These are phyloP conservation scores for Dittrichia graveolens DNA, from an alignment of 129 eudicot genomes.

Conservation along the genomic window DNA sequence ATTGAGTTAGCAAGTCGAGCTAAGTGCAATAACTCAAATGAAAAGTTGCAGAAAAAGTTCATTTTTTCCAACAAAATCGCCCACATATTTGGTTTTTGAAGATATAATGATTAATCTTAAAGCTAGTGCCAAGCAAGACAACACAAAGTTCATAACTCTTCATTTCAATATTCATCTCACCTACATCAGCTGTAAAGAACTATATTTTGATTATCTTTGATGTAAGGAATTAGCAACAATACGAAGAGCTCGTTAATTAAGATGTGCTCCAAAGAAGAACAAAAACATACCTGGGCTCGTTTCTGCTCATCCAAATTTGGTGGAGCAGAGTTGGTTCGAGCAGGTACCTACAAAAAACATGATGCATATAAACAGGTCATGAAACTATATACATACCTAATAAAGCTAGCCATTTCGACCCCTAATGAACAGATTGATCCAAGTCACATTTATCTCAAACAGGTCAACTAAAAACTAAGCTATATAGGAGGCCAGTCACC, in stretches of 20 bases:
- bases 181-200: constrained; percentile 5
- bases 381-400: neutral
- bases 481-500: neutral
- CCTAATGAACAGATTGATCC: neutral
- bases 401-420: neutral
- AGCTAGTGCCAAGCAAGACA: neutral
- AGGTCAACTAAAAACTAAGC: neutral
- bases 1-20: neutral
- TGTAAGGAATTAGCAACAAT: constrained; percentile 5
- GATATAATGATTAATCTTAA: neutral
- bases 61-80: neutral
- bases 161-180: neutral
- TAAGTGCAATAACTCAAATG: neutral
- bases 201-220: neutral
- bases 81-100: neutral
- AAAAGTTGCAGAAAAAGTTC: neutral
- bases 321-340: constrained; percentile 91
- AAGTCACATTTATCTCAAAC: neutral
- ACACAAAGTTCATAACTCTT: neutral
- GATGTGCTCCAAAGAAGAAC: neutral
- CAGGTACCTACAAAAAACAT: constrained; percentile 64
- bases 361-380: neutral
- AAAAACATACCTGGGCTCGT: constrained; percentile 72
- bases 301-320: constrained; percentile 88
- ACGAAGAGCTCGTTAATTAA: neutral